Percentiles rank a stretch among this genome's conserved stretches.
Conservation (phyloP, 805 yeast genomes). For the Monosporozyma siamensis region DNA sequence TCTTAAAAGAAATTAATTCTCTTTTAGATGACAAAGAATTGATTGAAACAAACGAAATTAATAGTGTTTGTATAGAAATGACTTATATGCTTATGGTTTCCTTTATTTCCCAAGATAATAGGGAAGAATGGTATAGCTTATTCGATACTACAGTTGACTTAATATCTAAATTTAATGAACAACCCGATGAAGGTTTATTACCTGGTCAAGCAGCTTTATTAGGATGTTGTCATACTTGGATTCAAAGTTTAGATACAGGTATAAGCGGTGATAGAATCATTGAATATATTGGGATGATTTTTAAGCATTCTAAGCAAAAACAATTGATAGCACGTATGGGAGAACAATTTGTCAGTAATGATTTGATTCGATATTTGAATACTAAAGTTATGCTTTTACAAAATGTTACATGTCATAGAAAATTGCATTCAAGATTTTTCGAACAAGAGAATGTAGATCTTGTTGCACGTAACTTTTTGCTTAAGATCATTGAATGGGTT, state of each 20-base stretch:
- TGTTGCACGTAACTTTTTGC: background rate
- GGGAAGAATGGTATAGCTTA: slow-evolving; percentile 17
- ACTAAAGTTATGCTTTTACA: background rate
- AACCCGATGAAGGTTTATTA: slow-evolving; percentile 39
- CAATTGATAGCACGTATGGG: slow-evolving; percentile 8
- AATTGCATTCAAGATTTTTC: background rate
- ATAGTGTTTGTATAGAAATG: slow-evolving; percentile 32
- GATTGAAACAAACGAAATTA: slow-evolving; percentile 49
- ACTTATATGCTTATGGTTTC: slow-evolving; percentile 42
- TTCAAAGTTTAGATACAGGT: slow-evolving; percentile 32
- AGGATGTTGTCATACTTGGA: slow-evolving; percentile 49
- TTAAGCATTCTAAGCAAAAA: slow-evolving; percentile 19
- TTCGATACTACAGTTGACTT: slow-evolving; percentile 28
- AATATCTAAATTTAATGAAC: slow-evolving; percentile 37
- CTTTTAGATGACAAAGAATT: slow-evolving; percentile 27
- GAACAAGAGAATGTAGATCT: background rate
- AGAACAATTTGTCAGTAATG: slow-evolving; percentile 9
- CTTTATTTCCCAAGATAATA: slow-evolving; percentile 19
- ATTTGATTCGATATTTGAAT: slow-evolving; percentile 44
- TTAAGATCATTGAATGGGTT: background rate
- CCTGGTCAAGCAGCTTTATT: slow-evolving; percentile 57
- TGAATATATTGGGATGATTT: slow-evolving; percentile 11
- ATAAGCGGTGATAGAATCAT: slow-evolving; percentile 14
- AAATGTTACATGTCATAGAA: background rate
- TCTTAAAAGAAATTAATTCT: background rate